A percentile compares a stretch with the other conserved stretches of the same genome.
These are phyloP conservation scores for Pleoardoris graminearum DNA, from an alignment of 2,329 filamentous ascomycete species.

Conservation along the genomic window DNA sequence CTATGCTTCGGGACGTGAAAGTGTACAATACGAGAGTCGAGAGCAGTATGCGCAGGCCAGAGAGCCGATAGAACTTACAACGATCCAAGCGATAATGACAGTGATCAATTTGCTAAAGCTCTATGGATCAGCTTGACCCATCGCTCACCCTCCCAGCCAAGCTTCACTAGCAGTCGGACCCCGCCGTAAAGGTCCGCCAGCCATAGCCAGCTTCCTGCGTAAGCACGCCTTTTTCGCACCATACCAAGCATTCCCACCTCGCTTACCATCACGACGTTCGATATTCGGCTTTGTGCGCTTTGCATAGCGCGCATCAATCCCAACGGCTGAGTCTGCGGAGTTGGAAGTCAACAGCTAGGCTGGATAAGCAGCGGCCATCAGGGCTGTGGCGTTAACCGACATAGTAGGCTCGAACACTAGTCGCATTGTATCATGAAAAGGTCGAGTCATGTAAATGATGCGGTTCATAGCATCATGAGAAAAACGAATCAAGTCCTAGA, in stretches of 20 bases:
- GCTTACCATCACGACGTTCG: not conserved
- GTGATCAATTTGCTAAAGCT: slow-evolving; percentile 8
- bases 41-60: not conserved
- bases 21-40: too few relatives aligned
- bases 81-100: not conserved
- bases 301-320: not conserved
- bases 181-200: not conserved
- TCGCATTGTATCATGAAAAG: not conserved
- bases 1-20: too few relatives aligned
- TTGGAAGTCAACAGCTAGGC: not conserved
- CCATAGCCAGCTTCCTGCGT: not conserved
- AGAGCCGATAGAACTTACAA: too few relatives aligned
- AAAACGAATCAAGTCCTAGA: slow-evolving; percentile 36
- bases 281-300: not conserved
- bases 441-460: slow-evolving; percentile 19
- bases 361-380: not conserved
- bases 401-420: not conserved
- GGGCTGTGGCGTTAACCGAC: not conserved
- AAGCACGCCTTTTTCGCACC: not conserved
- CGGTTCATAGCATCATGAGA: slow-evolving; percentile 27
- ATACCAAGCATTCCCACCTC: not conserved
- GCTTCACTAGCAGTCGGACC: not conserved
- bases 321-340: not conserved
- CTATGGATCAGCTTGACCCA: not conserved
- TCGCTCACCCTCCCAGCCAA: not conserved